phyloP scores from a whole-genome alignment of 164 flowering plant species.

The Vitis rupestris region DNA sequence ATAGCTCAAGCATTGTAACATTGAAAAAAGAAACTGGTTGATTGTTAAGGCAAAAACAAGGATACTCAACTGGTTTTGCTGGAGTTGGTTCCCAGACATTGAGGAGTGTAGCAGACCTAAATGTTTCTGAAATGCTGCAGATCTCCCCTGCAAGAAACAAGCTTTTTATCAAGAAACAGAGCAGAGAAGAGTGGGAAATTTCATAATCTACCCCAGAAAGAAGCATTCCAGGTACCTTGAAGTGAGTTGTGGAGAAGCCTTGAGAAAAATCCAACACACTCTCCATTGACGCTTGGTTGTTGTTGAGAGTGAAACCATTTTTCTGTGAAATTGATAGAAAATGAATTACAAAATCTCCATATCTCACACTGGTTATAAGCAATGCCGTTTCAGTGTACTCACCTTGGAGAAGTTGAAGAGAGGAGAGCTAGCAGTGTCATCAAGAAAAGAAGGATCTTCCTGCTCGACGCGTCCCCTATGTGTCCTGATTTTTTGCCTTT shows the following conservation, averaged over 20 bases:
- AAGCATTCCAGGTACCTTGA: conserved; percentile 36
- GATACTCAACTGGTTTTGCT: conserved; percentile 48
- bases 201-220: neutral
- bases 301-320: conserved; percentile 22
- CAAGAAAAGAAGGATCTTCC: conserved; percentile 45
- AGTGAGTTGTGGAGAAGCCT: conserved; percentile 62
- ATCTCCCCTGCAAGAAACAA: conserved; percentile 40
- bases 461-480: conserved; percentile 13
- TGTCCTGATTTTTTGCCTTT: conserved; percentile 34
- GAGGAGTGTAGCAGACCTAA: conserved; percentile 46
- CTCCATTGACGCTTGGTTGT: conserved; percentile 39
- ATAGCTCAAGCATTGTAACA: neutral
- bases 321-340: conserved; percentile 27
- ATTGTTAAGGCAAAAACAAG: neutral
- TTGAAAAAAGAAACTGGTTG: neutral
- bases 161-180: neutral
- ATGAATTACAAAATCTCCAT: too few species aligned
- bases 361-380: too few species aligned
- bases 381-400: conserved; percentile 7
- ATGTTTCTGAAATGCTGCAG: conserved; percentile 45
- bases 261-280: conserved; percentile 58
- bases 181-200: neutral
- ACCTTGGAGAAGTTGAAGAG: conserved; percentile 45
- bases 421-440: conserved; percentile 93
- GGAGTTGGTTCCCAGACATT: conserved; percentile 41